Conservation (phyloP, 2,329 filamentous ascomycete species). For the Stagonosporopsis tanaceti region DNA sequence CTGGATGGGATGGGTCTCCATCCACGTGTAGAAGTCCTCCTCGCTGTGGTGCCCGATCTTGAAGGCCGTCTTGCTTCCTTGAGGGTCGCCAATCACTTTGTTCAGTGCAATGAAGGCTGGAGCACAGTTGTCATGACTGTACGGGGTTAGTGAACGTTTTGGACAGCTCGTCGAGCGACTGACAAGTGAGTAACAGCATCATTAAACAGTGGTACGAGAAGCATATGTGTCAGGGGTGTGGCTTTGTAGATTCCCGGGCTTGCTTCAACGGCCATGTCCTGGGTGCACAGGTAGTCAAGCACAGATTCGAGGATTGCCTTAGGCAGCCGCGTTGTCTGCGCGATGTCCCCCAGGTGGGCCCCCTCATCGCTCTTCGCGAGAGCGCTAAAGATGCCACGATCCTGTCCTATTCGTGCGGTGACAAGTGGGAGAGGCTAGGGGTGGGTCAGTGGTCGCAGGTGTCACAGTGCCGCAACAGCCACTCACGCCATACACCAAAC, state of each 20-base stretch:
- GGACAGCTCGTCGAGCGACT: background rate
- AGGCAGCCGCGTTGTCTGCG: background rate
- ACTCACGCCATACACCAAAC: constrained; percentile 17
- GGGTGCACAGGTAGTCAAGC: constrained; percentile 6
- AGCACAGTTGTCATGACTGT: constrained; percentile 12
- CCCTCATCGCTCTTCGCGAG: background rate
- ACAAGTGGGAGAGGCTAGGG: constrained; percentile 14
- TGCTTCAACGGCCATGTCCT: constrained; percentile 6
- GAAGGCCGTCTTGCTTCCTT: constrained; percentile 1
- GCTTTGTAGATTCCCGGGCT: background rate
- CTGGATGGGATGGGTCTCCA: constrained; percentile 12
- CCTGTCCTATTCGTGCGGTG: constrained; percentile 8
- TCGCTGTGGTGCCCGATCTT: constrained; percentile 6
- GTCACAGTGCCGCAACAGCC: background rate
- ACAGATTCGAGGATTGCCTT: constrained; percentile 6
- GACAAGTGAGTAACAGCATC: constrained; percentile 17
- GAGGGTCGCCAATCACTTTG: background rate
- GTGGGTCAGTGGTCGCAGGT: background rate
- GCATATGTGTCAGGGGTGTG: constrained; percentile 15
- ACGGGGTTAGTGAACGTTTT: background rate
- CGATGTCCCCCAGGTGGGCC: background rate
- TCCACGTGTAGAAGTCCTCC: constrained; percentile 14
- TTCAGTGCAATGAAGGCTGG: constrained; percentile 11
- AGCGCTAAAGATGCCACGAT: constrained; percentile 7
- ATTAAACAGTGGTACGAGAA: constrained; percentile 6